These are phyloP conservation scores for Amanita pseudoporphyria DNA, from an alignment of 768 basidiomycete genomes.

Conservation along the genomic window DNA sequence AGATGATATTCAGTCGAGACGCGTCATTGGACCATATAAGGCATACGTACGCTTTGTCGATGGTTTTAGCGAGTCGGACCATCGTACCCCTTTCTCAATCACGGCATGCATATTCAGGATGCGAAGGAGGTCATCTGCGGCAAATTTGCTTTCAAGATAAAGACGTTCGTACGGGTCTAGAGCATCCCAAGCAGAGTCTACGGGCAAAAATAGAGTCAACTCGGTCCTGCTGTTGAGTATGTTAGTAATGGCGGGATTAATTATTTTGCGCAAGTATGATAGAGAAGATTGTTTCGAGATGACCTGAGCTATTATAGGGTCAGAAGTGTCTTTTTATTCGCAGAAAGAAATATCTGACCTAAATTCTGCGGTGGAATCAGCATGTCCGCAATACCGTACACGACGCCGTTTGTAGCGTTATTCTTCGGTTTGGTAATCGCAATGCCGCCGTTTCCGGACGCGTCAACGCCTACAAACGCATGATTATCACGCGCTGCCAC, in stretches of 20 bases:
- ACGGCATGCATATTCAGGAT: conserved; percentile 78
- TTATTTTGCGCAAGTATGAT: conserved; percentile 66
- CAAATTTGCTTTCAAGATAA: conserved; percentile 86
- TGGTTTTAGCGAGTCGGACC: conserved; percentile 53
- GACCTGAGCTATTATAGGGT: conserved; percentile 39
- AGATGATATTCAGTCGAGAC: conserved; percentile 10
- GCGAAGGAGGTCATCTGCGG: conserved; percentile 65
- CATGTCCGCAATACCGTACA: conserved; percentile 68
- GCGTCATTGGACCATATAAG: background rate
- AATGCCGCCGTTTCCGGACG: conserved; percentile 68
- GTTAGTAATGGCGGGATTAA: conserved; percentile 47
- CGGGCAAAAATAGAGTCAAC: conserved; percentile 84
- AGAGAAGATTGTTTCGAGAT: conserved; percentile 49
- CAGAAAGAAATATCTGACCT: conserved; percentile 33
- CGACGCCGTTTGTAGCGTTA: conserved; percentile 64
- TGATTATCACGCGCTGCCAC: conserved; percentile 38
- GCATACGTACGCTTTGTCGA: conserved; percentile 41
- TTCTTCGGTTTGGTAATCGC: conserved; percentile 47
- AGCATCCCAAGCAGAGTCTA: conserved; percentile 74
- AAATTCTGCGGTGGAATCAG: conserved; percentile 68
- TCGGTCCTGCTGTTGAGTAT: conserved; percentile 59
- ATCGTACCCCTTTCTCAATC: conserved; percentile 45
- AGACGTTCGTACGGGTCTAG: conserved; percentile 71
- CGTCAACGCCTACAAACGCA: conserved; percentile 64
- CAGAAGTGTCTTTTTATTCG: conserved; percentile 7